Conservation (phyloP, 1,139 yeast species). For the Hansenula sp. region DNA sequence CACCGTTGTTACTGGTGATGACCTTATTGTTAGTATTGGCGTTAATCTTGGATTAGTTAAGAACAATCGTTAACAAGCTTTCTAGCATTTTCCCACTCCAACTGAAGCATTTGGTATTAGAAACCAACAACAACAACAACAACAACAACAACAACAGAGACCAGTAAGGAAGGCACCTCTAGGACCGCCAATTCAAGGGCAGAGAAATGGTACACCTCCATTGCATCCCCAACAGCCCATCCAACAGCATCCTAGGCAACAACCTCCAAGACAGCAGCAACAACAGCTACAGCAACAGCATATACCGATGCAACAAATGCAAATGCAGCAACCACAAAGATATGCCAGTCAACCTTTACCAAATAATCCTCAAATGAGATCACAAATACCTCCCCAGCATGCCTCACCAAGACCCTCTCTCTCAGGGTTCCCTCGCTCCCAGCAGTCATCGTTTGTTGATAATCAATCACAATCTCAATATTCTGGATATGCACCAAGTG, state of each 20-base stretch:
- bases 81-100: slow-evolving; percentile 27
- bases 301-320: background rate
- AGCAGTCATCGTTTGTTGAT: background rate
- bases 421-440: background rate
- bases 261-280: slow-evolving; percentile 5
- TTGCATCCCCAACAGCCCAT: slow-evolving; percentile 1
- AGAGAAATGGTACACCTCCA: slow-evolving; percentile 3
- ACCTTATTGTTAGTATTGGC: background rate
- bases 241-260: background rate
- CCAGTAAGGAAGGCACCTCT: slow-evolving; percentile 1
- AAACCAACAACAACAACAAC: slow-evolving; percentile 5
- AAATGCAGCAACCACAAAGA: background rate
- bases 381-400: background rate
- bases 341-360: background rate
- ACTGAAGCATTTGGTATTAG: slow-evolving; percentile 25
- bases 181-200: background rate
- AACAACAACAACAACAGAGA: slow-evolving; percentile 2
- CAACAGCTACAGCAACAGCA: slow-evolving; percentile 6
- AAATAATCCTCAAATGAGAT: background rate
- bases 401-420: background rate
- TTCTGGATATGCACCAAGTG: slow-evolving; percentile 16
- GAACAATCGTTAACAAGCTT: no score
- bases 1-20: background rate
- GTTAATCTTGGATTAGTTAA: no score
- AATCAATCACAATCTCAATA: background rate